Percentiles rank a stretch among this genome's conserved stretches.
These are phyloP conservation scores for Osmanthus fragrans DNA, from an alignment of 257 asterid genomes.

Conservation along the genomic window DNA sequence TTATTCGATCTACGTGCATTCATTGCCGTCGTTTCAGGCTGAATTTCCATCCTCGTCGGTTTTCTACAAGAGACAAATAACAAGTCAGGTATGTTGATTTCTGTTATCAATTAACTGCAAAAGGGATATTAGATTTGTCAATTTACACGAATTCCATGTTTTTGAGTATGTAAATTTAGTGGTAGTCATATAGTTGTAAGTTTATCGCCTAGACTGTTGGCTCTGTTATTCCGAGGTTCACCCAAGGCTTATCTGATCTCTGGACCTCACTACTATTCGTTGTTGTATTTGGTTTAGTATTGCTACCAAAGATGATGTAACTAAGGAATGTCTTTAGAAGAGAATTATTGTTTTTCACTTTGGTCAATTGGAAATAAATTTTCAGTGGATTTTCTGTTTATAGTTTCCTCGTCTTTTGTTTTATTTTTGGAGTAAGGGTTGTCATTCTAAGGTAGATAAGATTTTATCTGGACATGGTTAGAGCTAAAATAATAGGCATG, in stretches of 20 bases:
- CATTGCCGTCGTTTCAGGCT: constrained; percentile 43
- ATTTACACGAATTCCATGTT: background rate
- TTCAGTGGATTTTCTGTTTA: background rate
- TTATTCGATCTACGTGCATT: constrained; percentile 45
- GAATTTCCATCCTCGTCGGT: constrained; percentile 38
- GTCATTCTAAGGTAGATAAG: background rate
- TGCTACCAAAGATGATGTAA: background rate
- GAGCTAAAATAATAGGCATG: background rate
- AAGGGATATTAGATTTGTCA: background rate
- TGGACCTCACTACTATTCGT: background rate
- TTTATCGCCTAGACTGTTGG: background rate
- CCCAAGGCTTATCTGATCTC: background rate
- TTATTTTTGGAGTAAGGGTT: background rate
- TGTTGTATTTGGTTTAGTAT: background rate
- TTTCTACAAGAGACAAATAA: constrained; percentile 47
- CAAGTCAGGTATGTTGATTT: constrained; percentile 47
- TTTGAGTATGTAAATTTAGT: background rate
- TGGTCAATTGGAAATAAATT: background rate
- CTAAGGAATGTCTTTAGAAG: background rate
- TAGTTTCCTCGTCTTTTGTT: background rate
- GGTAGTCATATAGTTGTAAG: background rate
- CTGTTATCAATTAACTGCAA: background rate
- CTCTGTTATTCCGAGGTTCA: background rate
- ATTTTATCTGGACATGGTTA: too few relatives aligned
- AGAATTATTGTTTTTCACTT: background rate